Evolutionary conservation across 2,329 filamentous ascomycete species (phyloP).

Genomic region (Amphichorda felina): DNA sequence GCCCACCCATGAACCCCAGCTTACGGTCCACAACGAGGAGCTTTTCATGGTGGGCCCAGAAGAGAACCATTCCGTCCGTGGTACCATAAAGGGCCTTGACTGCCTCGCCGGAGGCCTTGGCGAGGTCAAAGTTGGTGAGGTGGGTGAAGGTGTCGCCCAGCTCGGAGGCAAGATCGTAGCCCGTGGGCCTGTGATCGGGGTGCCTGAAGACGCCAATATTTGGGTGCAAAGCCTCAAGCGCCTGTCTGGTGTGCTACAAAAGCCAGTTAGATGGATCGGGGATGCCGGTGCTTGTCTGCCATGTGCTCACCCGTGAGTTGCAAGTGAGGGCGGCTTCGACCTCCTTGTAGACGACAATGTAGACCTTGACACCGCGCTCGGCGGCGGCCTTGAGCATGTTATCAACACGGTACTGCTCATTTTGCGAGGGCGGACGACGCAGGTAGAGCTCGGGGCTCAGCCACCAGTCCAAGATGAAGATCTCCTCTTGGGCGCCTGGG

Average conservation of each 20-base stretch:
- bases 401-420: constrained; percentile 76
- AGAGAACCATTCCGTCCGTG: constrained; percentile 69
- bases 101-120: constrained; percentile 59
- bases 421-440: constrained; percentile 66
- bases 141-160: constrained; percentile 50
- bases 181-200: constrained; percentile 74
- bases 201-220: constrained; percentile 87
- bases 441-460: constrained; percentile 81
- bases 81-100: constrained; percentile 74
- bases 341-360: constrained; percentile 89
- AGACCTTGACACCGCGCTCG: constrained; percentile 70
- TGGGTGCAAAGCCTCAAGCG: constrained; percentile 62
- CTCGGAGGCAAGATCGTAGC: constrained; percentile 53
- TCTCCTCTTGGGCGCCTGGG: constrained; percentile 56
- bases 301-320: constrained; percentile 24
- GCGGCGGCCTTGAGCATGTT: constrained; percentile 72
- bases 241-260: constrained; percentile 62
- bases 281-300: constrained; percentile 5
- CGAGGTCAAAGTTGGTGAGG: constrained; percentile 38
- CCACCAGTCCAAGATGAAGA: constrained; percentile 90
- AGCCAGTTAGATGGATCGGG: constrained; percentile 4
- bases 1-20: constrained; percentile 79
- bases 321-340: constrained; percentile 66
- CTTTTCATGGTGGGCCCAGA: constrained; percentile 93
- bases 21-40: constrained; percentile 70